Percentiles rank a stretch among this genome's conserved stretches.
These are phyloP conservation scores for Purshia tridentata DNA, from an alignment of 306 rosid genomes.

Conservation along the genomic window DNA sequence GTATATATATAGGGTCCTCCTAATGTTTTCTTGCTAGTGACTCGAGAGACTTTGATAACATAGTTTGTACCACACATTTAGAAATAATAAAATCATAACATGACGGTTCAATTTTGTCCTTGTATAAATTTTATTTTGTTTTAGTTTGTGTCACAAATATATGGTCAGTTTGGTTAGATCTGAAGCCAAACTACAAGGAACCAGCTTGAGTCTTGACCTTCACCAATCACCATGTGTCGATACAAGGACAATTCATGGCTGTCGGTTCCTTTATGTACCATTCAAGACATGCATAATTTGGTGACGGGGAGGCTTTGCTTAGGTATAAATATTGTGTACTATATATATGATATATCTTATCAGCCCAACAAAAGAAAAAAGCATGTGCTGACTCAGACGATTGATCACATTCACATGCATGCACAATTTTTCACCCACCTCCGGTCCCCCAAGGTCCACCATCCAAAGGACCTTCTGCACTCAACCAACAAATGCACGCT, in stretches of 20 bases:
- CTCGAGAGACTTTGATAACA: no score
- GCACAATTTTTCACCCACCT: neutral
- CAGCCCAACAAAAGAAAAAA: no score
- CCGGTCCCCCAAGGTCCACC: neutral
- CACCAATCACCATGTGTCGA: constrained; percentile 3
- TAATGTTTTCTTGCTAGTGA: no score
- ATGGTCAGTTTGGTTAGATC: neutral
- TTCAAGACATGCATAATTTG: constrained; percentile 22
- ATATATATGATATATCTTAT: no score
- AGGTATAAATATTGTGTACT: neutral
- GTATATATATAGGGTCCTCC: no score
- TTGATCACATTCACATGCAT: constrained; percentile 3
- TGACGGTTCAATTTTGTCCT: no score
- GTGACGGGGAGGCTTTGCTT: neutral
- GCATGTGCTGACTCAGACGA: no score
- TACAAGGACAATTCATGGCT: neutral
- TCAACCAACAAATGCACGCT: no score
- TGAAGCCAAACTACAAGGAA: constrained; percentile 1
- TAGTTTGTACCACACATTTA: no score
- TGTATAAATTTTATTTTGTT: no score
- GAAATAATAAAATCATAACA: no score
- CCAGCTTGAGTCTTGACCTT: neutral
- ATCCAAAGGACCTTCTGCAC: no score
- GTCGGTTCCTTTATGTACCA: constrained; percentile 22
- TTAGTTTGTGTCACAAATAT: neutral